phyloP scores from a whole-genome alignment of 805 yeast genomes.

The Candida ortonii region DNA sequence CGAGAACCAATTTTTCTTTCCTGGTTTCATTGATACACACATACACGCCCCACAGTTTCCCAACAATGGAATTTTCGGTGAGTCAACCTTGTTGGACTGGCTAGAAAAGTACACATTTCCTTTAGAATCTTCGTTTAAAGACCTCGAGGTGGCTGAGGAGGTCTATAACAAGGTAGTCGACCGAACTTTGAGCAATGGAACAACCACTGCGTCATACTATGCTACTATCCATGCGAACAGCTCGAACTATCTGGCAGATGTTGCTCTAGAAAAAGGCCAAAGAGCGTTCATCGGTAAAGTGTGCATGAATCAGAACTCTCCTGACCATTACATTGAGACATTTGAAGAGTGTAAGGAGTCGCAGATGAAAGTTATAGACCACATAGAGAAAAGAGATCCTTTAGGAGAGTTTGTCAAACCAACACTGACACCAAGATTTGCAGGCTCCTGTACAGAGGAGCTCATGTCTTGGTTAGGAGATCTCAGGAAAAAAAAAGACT shows the following conservation, averaged over 20 bases:
- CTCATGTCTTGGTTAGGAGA: constrained; percentile 63
- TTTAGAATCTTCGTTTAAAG: constrained; percentile 65
- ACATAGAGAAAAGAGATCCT: constrained; percentile 55
- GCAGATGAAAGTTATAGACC: constrained; percentile 55
- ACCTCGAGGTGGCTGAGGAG: constrained; percentile 49
- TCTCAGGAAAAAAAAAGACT: constrained; percentile 42
- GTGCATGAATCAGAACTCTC: constrained; percentile 87
- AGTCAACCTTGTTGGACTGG: constrained; percentile 87
- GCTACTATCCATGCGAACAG: constrained; percentile 83
- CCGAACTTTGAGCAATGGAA: constrained; percentile 73
- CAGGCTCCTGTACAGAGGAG: constrained; percentile 75
- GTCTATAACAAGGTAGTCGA: constrained; percentile 68
- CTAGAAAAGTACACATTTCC: constrained; percentile 85
- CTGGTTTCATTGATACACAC: constrained; percentile 82
- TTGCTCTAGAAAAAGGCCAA: constrained; percentile 68
- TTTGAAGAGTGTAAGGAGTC: constrained; percentile 49
- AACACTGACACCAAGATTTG: constrained; percentile 88
- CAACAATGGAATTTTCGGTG: constrained; percentile 79
- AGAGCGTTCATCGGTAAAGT: constrained; percentile 90
- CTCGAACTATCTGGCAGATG: constrained; percentile 71
- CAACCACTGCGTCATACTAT: constrained; percentile 89
- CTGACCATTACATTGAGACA: constrained; percentile 64
- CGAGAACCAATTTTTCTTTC: constrained; percentile 61
- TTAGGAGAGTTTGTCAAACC: constrained; percentile 56
- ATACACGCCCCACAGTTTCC: constrained; percentile 86